Evolutionary conservation across 169 alveolate genomes (phyloP).

Genomic region (Toxoplasma gondii): DNA sequence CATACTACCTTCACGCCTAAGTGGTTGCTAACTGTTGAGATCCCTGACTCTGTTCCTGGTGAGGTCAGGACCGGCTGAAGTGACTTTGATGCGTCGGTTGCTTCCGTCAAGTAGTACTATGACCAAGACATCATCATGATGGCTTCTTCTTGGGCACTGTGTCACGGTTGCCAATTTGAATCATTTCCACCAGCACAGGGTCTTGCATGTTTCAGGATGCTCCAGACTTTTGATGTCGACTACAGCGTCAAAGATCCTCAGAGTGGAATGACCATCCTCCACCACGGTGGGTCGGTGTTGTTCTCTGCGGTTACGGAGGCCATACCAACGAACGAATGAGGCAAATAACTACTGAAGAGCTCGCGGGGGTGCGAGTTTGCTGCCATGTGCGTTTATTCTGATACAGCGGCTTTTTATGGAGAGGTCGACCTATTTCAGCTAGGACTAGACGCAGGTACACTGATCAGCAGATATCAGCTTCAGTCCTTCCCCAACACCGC

Average conservation of each 20-base stretch:
- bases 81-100: no score
- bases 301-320: not conserved
- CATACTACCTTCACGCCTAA: no score
- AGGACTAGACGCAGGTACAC: constrained; percentile 39
- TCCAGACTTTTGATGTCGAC: constrained; percentile 55
- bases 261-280: constrained; percentile 32
- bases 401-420: constrained; percentile 33
- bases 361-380: not conserved
- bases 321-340: not conserved
- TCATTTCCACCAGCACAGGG: not conserved
- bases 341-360: not conserved
- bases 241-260: constrained; percentile 51
- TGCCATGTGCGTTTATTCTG: not conserved
- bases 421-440: constrained; percentile 45
- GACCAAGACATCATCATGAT: no score
- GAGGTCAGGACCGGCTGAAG: no score
- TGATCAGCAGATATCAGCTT: not conserved
- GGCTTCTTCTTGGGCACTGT: not conserved
- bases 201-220: constrained; percentile 3
- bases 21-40: no score
- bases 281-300: constrained; percentile 28
- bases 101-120: no score
- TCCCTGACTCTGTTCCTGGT: no score
- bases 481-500: not conserved
- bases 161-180: not conserved